Conservation (phyloP, 1,284 basidiomycete genomes). For the Rugosomyces carneus region DNA sequence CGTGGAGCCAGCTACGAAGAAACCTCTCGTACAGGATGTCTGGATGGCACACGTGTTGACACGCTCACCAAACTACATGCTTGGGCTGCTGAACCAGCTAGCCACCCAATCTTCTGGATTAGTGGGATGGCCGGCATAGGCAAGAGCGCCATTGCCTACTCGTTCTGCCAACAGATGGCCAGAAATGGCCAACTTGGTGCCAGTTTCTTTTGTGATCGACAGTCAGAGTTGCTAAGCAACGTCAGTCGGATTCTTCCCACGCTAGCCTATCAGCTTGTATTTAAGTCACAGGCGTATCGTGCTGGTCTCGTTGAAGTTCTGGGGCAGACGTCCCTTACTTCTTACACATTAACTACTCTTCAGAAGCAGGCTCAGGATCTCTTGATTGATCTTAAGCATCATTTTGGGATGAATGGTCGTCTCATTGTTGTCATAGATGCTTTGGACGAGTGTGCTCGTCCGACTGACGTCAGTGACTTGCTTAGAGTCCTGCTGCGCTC, state of each 20-base stretch:
- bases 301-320: constrained; percentile 4
- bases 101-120: constrained; percentile 15
- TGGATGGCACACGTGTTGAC: constrained; percentile 2
- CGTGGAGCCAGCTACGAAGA: background rate
- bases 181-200: constrained; percentile 10
- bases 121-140: constrained; percentile 18
- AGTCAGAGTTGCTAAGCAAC: constrained; percentile 5
- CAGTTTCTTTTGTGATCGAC: constrained; percentile 19
- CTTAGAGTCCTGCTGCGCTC: background rate
- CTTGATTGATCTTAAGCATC: constrained; percentile 3
- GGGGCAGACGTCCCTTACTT: background rate
- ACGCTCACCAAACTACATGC: constrained; percentile 4
- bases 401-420: background rate
- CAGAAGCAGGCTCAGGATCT: constrained; percentile 7
- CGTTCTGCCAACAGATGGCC: constrained; percentile 10
- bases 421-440: constrained; percentile 16
- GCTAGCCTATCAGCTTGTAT: constrained; percentile 14
- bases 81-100: constrained; percentile 10
- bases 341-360: constrained; percentile 1
- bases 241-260: constrained; percentile 15
- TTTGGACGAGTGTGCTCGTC: constrained; percentile 16
- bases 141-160: constrained; percentile 20
- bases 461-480: constrained; percentile 9
- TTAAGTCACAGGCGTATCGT: constrained; percentile 4
- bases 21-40: background rate